A percentile compares a stretch with the other conserved stretches of the same genome.
phyloP scores from a whole-genome alignment of 441 rosid genomes.

The Theobroma grandiflorum region DNA sequence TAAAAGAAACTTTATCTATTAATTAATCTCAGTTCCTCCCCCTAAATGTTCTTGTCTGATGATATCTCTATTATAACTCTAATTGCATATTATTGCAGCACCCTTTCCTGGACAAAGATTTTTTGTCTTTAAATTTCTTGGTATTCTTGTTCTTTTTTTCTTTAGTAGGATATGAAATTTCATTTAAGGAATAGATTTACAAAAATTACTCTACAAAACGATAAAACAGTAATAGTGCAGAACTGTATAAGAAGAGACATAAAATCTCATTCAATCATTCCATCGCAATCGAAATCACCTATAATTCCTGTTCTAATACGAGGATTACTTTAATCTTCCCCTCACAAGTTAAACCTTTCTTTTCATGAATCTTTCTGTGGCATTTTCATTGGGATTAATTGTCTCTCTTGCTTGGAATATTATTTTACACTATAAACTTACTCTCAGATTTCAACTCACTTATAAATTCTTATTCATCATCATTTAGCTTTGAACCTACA shows the following conservation, averaged over 20 bases:
- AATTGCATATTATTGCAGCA: not conserved
- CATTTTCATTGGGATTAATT: not conserved
- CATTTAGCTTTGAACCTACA: not conserved
- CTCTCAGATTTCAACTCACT: not conserved
- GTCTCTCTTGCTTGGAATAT: too few relatives aligned
- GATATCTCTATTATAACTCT: not conserved
- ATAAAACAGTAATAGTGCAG: too few relatives aligned
- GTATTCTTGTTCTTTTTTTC: too few relatives aligned
- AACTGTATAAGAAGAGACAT: too few relatives aligned
- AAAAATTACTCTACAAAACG: too few relatives aligned
- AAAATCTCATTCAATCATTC: too few relatives aligned
- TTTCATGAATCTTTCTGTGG: not conserved
- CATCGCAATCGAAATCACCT: too few relatives aligned
- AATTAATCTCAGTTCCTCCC: not conserved
- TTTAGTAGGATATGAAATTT: too few relatives aligned
- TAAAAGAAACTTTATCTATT: not conserved
- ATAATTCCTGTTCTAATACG: too few relatives aligned
- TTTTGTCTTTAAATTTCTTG: not conserved
- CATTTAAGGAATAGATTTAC: too few relatives aligned
- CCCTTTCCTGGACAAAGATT: not conserved
- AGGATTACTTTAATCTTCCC: not conserved
- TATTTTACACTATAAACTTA: not conserved
- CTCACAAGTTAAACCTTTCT: too few relatives aligned
- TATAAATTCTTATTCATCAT: not conserved
- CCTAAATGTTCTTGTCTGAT: not conserved